These are phyloP conservation scores for Lichtheimia corymbifera DNA, from an alignment of 371 early-diverging fungal genomes.

Conservation along the genomic window DNA sequence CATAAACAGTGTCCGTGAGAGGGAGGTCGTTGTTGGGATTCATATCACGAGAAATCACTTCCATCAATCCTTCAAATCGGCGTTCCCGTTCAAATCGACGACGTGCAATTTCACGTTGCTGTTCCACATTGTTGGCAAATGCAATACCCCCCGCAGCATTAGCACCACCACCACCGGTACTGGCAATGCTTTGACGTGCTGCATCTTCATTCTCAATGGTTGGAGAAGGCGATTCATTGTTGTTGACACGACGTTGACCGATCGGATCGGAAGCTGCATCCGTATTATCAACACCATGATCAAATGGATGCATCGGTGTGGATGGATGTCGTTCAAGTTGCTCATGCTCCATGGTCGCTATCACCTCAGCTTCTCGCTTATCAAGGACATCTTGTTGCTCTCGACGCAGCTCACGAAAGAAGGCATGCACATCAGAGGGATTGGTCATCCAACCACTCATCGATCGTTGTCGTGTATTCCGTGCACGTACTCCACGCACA, in stretches of 20 bases:
- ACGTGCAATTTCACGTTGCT: constrained; percentile 34
- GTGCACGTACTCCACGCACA: neutral
- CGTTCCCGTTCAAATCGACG: constrained; percentile 25
- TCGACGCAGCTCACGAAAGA: constrained; percentile 7
- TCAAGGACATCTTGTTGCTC: constrained; percentile 3
- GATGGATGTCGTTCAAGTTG: neutral
- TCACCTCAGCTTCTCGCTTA: constrained; percentile 2
- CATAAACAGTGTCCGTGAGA: neutral
- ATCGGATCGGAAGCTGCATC: neutral
- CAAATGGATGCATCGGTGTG: constrained; percentile 10
- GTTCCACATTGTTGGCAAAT: constrained; percentile 40
- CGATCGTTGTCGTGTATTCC: constrained; percentile 3
- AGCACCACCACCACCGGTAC: constrained; percentile 3
- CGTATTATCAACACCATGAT: neutral
- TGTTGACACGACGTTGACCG: neutral
- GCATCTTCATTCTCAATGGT: neutral
- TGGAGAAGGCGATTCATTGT: neutral
- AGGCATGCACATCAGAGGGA: neutral
- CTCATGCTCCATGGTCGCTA: neutral
- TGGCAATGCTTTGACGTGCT: neutral
- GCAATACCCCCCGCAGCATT: constrained; percentile 30
- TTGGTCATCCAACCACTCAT: neutral
- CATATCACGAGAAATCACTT: constrained; percentile 11
- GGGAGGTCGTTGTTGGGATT: neutral
- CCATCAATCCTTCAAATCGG: constrained; percentile 25